Evolutionary conservation across 2,329 filamentous ascomycete species (phyloP), one percentile per base, ranked within the genome.

Genomic region (Pseudodiploospora longispora): DNA sequence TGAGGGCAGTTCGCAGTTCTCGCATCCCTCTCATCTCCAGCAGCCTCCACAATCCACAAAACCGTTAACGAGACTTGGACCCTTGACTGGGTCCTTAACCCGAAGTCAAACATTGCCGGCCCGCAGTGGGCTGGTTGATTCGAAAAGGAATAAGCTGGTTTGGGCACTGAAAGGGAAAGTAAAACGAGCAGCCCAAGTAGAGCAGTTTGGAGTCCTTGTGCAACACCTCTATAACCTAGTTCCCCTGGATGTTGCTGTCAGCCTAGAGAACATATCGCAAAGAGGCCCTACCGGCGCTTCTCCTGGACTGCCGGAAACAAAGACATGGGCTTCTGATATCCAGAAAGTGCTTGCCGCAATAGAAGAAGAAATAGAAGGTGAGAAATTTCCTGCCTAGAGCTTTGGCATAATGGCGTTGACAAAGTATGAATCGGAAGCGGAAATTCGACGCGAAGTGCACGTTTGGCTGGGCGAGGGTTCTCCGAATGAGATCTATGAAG

Each of bases 401-500:
- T n/a, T n/a, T n/a, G n/a, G n/a, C n/a, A n/a, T n/a, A n/a, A n/a
- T n/a, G n/a, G n/a, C n/a, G n/a, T n/a, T n/a, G n/a, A 19, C 19
- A 19, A 19, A 19, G 2, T 19, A 2, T 3, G 19, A 19, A 19
- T 3, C 3, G 32, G 3, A 34, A 12, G 32, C 32, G 9, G 36
- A 43, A 10, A 33, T 30, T 27, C 44, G 45, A 27, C 42, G 43
- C 10, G 48, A 50, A 3, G 28, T 56, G 7, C 40, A 48, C 30
- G 35, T 40, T 3, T 57, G 54, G 55, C 38, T 54, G 9, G 49
- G 45, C 7, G 31, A 32, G 1, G 29, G 32, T 29, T 19, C 38
- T 1, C 41, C 50, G 1, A 52, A 41, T 10, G 54, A 51, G 1
- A 29, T 45, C 2, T 58, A 54, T 36, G 45, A 56, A 4, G 44